A percentile compares a stretch with the other conserved stretches of the same genome.
Evolutionary conservation across 257 asterid genomes (phyloP).

Genomic region (Apocynum venetum): DNA sequence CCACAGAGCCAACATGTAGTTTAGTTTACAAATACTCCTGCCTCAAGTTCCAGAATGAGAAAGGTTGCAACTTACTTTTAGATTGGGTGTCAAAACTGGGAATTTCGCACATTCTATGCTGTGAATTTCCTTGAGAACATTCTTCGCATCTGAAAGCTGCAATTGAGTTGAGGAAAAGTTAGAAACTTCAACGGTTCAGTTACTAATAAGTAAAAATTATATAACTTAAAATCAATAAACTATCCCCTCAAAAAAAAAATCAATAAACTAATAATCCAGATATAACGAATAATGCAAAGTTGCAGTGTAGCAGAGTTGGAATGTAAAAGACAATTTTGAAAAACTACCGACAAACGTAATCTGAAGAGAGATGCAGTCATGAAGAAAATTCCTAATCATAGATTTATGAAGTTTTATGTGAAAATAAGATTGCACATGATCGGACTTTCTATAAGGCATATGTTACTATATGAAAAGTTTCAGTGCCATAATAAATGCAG

Average conservation of each 20-base stretch:
- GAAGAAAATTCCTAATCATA: neutral
- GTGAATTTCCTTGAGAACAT: conserved; percentile 65
- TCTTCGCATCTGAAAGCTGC: conserved; percentile 90
- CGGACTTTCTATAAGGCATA: neutral
- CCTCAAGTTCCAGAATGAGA: neutral
- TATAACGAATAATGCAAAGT: neutral
- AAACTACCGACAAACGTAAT: neutral
- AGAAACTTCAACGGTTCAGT: neutral
- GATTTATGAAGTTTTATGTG: neutral
- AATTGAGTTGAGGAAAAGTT: conserved; percentile 15
- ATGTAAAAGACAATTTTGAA: neutral
- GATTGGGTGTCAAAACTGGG: conserved; percentile 90
- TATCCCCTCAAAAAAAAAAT: neutral
- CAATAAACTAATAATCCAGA: neutral
- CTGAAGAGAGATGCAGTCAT: neutral
- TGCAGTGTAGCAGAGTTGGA: neutral
- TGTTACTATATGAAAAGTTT: neutral
- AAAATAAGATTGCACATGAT: neutral
- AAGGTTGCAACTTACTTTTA: conserved; percentile 46
- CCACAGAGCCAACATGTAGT: conserved; percentile 16
- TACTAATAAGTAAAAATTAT: neutral
- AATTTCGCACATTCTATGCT: conserved; percentile 49
- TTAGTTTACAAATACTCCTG: neutral
- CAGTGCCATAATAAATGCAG: neutral
- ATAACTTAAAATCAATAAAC: neutral